Conservation (phyloP, 1,284 basidiomycete genomes). For the Flammula alnicola region DNA sequence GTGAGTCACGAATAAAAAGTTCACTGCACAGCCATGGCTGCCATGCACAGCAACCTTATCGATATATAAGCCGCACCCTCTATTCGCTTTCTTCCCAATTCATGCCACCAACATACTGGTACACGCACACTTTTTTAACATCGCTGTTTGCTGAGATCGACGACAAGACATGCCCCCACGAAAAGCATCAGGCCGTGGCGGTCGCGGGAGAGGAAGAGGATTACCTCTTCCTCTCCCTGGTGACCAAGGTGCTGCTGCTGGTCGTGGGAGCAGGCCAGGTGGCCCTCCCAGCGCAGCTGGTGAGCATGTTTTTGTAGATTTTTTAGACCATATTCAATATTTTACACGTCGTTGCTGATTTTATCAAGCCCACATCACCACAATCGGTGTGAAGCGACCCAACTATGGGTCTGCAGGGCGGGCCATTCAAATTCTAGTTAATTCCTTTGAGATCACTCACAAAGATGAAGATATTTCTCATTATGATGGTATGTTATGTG, state of each 20-base stretch:
- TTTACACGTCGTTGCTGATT: constrained; percentile 4
- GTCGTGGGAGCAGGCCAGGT: constrained; percentile 31
- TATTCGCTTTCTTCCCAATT: too few species aligned
- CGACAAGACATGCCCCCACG: constrained; percentile 34
- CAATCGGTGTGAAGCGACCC: constrained; percentile 67
- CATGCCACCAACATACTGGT: too few species aligned
- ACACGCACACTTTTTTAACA: too few species aligned
- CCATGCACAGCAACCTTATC: too few species aligned
- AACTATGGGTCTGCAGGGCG: constrained; percentile 61
- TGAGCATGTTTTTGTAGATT: constrained; percentile 22
- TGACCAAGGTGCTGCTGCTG: constrained; percentile 30
- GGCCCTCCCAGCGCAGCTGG: constrained; percentile 32
- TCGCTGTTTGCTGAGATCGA: constrained; percentile 16
- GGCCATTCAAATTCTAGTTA: constrained; percentile 54
- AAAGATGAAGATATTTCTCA: constrained; percentile 64
- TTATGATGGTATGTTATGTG: constrained; percentile 69
- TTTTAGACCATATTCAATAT: not conserved
- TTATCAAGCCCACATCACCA: constrained; percentile 25
- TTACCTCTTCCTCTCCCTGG: constrained; percentile 17
- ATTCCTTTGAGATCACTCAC: constrained; percentile 60
- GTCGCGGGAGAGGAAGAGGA: constrained; percentile 19
- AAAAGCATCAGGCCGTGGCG: constrained; percentile 29
- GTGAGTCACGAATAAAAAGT: too few species aligned
- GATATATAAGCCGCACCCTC: too few species aligned
- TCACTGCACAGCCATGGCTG: too few species aligned